Conservation (phyloP, 2,329 filamentous ascomycete species). For the Clarireedia monteithiana region DNA sequence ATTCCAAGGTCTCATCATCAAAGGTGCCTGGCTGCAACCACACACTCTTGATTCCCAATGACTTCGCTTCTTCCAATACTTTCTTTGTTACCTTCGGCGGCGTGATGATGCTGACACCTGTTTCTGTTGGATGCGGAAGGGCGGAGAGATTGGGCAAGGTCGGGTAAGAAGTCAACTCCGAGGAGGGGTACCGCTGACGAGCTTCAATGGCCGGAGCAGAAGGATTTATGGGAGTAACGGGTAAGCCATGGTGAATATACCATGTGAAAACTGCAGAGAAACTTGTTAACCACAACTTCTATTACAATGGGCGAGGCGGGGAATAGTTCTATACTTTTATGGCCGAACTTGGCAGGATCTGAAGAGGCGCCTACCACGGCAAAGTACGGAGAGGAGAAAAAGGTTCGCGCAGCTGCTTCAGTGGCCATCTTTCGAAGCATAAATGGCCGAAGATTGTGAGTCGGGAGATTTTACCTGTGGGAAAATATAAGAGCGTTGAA, state of each 20-base stretch:
- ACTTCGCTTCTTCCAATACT: constrained; percentile 69
- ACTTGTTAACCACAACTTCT: neutral
- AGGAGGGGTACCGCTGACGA: constrained; percentile 25
- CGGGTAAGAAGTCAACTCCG: constrained; percentile 37
- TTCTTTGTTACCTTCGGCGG: constrained; percentile 69
- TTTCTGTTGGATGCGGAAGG: constrained; percentile 59
- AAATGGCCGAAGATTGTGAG: neutral
- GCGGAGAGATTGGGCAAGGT: constrained; percentile 44
- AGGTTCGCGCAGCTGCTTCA: constrained; percentile 64
- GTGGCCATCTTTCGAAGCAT: constrained; percentile 44
- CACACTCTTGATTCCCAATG: constrained; percentile 63
- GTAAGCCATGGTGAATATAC: constrained; percentile 72
- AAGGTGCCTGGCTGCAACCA: constrained; percentile 92
- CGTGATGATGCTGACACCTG: constrained; percentile 79
- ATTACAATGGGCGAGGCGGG: neutral
- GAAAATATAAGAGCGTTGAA: neutral
- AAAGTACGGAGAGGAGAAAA: constrained; percentile 74
- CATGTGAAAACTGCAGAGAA: constrained; percentile 66
- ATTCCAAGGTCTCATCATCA: constrained; percentile 65
- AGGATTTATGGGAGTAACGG: constrained; percentile 80
- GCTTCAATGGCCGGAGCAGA: constrained; percentile 57
- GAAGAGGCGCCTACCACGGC: constrained; percentile 87
- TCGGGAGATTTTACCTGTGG: neutral
- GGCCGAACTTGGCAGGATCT: constrained; percentile 77
- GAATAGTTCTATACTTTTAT: constrained; percentile 55